A percentile compares a stretch with the other conserved stretches of the same genome.
These are phyloP conservation scores for Fusarium domesticum DNA, from an alignment of 2,329 filamentous ascomycete species.

Conservation along the genomic window DNA sequence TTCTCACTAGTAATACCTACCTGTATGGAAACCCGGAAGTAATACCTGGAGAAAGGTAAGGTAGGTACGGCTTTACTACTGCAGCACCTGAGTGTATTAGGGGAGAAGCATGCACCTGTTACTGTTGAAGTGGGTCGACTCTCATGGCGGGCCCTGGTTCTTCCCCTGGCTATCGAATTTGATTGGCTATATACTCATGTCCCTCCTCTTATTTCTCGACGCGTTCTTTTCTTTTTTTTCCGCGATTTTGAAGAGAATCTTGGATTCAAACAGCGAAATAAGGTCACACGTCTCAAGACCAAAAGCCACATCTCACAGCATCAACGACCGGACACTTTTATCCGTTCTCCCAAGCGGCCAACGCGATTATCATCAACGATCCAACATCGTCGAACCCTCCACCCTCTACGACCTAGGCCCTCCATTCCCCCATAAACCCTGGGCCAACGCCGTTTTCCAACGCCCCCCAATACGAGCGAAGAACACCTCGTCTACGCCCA, in stretches of 20 bases:
- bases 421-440: no score
- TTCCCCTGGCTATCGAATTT: no score
- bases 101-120: no score
- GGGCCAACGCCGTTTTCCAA: neutral
- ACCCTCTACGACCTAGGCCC: neutral
- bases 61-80: no score
- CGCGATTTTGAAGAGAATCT: constrained; percentile 15
- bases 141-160: no score
- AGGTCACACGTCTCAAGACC: constrained; percentile 9
- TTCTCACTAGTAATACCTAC: no score
- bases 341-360: neutral
- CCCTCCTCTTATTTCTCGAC: constrained; percentile 19
- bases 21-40: no score
- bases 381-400: neutral
- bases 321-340: no score
- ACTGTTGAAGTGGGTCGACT: no score
- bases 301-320: constrained; percentile 15
- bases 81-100: no score
- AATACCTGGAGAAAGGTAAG: no score
- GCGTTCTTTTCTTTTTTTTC: constrained; percentile 30
- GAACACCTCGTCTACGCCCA: neutral
- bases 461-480: neutral
- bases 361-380: neutral
- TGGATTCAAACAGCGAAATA: constrained; percentile 20
- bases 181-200: neutral